A percentile compares a stretch with the other conserved stretches of the same genome.
Evolutionary conservation across 1,284 basidiomycete genomes (phyloP).

Genomic region (Thecaphora thlaspeos): DNA sequence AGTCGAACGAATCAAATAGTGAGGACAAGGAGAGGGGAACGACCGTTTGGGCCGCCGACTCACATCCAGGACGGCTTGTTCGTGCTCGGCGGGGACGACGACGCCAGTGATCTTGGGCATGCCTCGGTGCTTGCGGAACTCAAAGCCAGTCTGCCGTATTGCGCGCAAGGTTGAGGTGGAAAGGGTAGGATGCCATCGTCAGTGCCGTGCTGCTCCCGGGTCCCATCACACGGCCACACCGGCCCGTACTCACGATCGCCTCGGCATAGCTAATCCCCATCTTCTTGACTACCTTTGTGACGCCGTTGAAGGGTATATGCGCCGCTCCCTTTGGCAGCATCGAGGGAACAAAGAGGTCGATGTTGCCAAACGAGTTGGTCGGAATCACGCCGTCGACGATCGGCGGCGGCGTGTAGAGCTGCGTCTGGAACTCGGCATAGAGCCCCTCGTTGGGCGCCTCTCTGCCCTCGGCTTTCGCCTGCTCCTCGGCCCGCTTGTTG

Average conservation of each 20-base stretch:
- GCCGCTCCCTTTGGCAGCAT: constrained; percentile 88
- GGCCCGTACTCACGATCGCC: constrained; percentile 78
- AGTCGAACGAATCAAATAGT: no score
- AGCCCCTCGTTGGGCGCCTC: constrained; percentile 66
- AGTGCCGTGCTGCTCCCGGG: not conserved
- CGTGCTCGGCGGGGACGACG: constrained; percentile 80
- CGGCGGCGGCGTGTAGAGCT: constrained; percentile 73
- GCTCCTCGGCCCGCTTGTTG: constrained; percentile 78
- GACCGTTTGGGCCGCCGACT: no score
- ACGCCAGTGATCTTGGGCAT: constrained; percentile 82
- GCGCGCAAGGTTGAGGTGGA: not conserved
- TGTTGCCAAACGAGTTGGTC: constrained; percentile 94
- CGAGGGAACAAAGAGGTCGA: constrained; percentile 89
- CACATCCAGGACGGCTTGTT: constrained; percentile 75
- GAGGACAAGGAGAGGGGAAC: no score
- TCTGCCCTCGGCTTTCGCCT: constrained; percentile 61
- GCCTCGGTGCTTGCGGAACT: constrained; percentile 87
- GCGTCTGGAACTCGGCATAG: constrained; percentile 83
- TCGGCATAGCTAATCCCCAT: constrained; percentile 88
- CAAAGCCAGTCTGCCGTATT: constrained; percentile 77
- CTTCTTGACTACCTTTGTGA: constrained; percentile 77
- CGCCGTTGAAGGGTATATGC: constrained; percentile 70
- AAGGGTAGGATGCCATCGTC: not conserved
- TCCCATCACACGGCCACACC: no score
- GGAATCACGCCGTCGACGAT: constrained; percentile 86